Percentiles rank a stretch among this genome's conserved stretches.
Evolutionary conservation across 1,284 basidiomycete species (phyloP).

Genomic region (Ustilago lituana): DNA sequence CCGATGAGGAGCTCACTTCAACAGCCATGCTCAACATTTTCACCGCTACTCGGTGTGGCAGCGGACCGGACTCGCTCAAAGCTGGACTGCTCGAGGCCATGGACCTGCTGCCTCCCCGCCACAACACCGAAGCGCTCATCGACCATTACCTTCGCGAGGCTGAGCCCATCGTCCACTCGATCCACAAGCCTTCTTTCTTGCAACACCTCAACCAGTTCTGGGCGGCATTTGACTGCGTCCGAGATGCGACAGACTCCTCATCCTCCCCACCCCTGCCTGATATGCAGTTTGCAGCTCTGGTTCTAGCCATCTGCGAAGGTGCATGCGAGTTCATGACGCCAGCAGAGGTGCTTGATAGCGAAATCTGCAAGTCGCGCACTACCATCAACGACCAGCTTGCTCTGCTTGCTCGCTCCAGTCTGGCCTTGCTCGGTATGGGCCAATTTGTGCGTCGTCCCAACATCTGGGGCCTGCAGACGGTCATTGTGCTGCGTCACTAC

Average conservation of each 20-base stretch:
- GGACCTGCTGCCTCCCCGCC: constrained; percentile 23
- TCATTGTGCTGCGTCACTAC: constrained; percentile 40
- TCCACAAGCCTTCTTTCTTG: constrained; percentile 34
- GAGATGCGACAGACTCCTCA: background rate
- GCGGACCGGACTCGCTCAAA: background rate
- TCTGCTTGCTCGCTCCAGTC: constrained; percentile 13
- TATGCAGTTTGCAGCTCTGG: constrained; percentile 35
- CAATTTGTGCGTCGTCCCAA: constrained; percentile 36
- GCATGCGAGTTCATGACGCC: constrained; percentile 50
- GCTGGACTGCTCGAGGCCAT: constrained; percentile 15
- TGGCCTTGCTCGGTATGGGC: constrained; percentile 25
- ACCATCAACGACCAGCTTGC: constrained; percentile 32
- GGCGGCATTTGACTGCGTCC: constrained; percentile 10
- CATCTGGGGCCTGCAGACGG: constrained; percentile 43
- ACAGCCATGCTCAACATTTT: constrained; percentile 23
- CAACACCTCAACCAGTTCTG: constrained; percentile 35
- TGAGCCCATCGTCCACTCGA: constrained; percentile 35
- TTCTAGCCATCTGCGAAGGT: constrained; percentile 42
- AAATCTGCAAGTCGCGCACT: constrained; percentile 25
- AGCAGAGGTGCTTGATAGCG: constrained; percentile 39
- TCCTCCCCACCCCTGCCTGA: constrained; percentile 14
- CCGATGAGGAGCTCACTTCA: constrained; percentile 10
- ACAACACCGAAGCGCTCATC: constrained; percentile 35
- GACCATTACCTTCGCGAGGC: constrained; percentile 37
- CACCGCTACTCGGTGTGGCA: background rate